Percentiles rank a stretch among this genome's conserved stretches.
These are phyloP conservation scores for Quercus agrifolia DNA, from an alignment of 306 rosid genomes.

Conservation along the genomic window DNA sequence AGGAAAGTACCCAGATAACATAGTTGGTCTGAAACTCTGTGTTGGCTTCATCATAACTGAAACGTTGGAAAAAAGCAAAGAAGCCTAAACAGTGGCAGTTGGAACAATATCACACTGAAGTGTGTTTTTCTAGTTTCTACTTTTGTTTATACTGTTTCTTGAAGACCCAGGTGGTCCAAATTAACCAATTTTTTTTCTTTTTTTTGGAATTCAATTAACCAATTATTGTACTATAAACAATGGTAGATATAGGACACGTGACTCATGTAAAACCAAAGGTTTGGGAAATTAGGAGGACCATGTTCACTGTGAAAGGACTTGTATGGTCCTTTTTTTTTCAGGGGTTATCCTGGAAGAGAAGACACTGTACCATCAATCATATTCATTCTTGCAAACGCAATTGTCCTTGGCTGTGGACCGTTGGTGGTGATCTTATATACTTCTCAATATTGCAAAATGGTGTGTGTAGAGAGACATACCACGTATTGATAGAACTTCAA, in stretches of 20 bases:
- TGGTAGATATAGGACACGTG: not conserved
- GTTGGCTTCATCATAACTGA: not conserved
- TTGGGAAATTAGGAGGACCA: not conserved
- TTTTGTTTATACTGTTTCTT: not conserved
- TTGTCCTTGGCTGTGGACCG: too few species aligned
- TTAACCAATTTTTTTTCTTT: too few species aligned
- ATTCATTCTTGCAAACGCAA: not conserved
- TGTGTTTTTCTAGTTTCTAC: not conserved
- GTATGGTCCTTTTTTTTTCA: not conserved
- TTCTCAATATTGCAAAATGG: too few species aligned
- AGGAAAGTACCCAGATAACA: not conserved
- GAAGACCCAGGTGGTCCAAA: not conserved
- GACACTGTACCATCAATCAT: not conserved
- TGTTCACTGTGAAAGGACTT: not conserved
- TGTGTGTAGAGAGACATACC: too few species aligned
- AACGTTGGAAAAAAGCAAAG: not conserved
- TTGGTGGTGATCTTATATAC: too few species aligned
- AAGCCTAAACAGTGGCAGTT: not conserved
- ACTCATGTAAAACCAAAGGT: not conserved
- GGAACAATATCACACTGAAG: not conserved
- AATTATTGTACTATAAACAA: not conserved
- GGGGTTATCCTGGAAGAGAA: not conserved
- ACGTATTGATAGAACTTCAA: too few species aligned
- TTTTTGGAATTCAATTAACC: too few species aligned
- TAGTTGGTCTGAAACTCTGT: not conserved